Evolutionary conservation across 352 stramenopile species (phyloP).

Genomic region (Aphanomyces stellatus): DNA sequence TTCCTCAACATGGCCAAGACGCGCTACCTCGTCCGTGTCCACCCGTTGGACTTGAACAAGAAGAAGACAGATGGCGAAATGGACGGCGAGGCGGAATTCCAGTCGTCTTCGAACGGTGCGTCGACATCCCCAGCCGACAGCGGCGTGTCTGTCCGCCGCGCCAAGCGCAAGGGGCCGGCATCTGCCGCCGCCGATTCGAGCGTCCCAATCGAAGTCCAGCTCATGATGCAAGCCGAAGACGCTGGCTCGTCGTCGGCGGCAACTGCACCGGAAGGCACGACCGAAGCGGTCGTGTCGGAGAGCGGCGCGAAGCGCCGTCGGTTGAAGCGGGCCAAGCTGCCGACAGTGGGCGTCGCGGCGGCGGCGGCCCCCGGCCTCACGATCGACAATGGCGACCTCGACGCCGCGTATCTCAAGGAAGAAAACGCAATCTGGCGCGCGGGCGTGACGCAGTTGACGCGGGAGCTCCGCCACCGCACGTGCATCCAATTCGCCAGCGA

Average conservation of each 20-base stretch:
- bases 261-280: constrained; percentile 22
- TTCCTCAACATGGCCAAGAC: constrained; percentile 87
- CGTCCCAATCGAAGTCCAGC: constrained; percentile 75
- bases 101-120: constrained; percentile 14
- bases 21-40: constrained; percentile 76
- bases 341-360: constrained; percentile 32
- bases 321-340: constrained; percentile 69
- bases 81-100: constrained; percentile 29
- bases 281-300: constrained; percentile 38
- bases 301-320: constrained; percentile 34
- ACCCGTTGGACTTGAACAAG: constrained; percentile 72
- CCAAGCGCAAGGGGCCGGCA: constrained; percentile 40
- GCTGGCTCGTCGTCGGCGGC: constrained; percentile 29
- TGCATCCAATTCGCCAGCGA: constrained; percentile 76
- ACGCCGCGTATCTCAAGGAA: constrained; percentile 28
- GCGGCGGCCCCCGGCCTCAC: constrained; percentile 19
- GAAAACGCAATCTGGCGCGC: constrained; percentile 74
- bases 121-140: constrained; percentile 2
- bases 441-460: constrained; percentile 67
- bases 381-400: no score
- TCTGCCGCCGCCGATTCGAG: constrained; percentile 29
- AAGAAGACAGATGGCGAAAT: constrained; percentile 37
- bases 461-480: constrained; percentile 65
- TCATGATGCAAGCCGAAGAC: constrained; percentile 79
- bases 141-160: constrained; percentile 41